phyloP scores from a whole-genome alignment of 2,329 filamentous ascomycete species.

The Lojkania enalia region DNA sequence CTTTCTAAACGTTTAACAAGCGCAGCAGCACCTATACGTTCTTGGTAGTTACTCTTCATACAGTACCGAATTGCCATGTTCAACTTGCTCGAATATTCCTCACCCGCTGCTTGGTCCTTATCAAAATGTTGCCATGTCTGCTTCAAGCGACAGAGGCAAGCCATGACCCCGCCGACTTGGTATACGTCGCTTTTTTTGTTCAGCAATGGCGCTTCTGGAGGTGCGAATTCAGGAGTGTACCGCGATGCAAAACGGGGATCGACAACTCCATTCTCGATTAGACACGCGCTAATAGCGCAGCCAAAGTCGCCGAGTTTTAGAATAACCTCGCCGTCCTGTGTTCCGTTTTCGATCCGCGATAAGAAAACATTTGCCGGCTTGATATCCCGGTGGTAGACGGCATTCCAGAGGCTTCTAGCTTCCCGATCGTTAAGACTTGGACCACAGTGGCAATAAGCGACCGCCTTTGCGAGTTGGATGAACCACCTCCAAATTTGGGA shows the following conservation, averaged over 20 bases:
- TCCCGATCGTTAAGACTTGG: slow-evolving; percentile 12
- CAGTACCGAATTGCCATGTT: neutral
- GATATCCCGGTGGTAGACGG: slow-evolving; percentile 22
- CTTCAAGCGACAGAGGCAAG: slow-evolving; percentile 17
- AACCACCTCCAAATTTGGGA: slow-evolving; percentile 24
- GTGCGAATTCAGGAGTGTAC: slow-evolving; percentile 14
- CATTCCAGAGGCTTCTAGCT: slow-evolving; percentile 14
- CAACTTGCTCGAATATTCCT: neutral
- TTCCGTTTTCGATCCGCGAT: slow-evolving; percentile 1
- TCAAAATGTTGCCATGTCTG: neutral
- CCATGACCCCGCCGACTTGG: slow-evolving; percentile 19
- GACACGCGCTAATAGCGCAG: slow-evolving; percentile 12
- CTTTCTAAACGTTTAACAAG: neutral
- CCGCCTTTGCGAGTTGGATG: slow-evolving; percentile 13
- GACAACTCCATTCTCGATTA: neutral
- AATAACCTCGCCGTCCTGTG: slow-evolving; percentile 9
- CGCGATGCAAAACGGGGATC: slow-evolving; percentile 3
- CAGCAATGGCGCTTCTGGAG: slow-evolving; percentile 20
- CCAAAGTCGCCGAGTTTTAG: slow-evolving; percentile 27
- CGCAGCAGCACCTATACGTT: neutral
- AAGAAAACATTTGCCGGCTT: slow-evolving; percentile 25
- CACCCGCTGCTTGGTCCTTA: neutral
- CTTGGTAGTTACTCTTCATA: neutral
- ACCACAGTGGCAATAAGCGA: slow-evolving; percentile 21
- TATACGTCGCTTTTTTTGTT: slow-evolving; percentile 19